These are phyloP conservation scores for Pyrenula aspistea DNA, from an alignment of 495 filamentous ascomycete genomes.

Conservation along the genomic window DNA sequence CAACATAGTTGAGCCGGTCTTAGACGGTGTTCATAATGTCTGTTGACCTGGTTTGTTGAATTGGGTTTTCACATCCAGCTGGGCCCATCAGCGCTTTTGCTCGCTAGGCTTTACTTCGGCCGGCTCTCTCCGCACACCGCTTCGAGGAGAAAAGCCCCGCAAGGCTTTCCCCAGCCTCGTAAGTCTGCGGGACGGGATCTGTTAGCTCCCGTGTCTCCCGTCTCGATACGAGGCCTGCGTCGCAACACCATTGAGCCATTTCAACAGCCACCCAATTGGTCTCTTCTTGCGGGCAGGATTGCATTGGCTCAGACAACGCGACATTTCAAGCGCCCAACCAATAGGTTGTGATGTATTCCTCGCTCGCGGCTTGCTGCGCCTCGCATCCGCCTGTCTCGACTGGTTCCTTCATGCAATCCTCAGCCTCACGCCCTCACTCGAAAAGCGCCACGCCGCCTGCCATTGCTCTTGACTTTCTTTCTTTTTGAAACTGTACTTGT, in stretches of 20 bases:
- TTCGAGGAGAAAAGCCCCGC: not conserved
- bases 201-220: not conserved
- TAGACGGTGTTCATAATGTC: not conserved
- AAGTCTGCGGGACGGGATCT: not conserved
- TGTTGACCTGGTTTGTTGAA: not conserved
- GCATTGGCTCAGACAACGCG: not conserved
- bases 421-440: not conserved
- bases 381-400: not conserved
- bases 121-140: not conserved
- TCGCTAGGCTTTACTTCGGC: not conserved
- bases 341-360: no score
- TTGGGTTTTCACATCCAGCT: not conserved
- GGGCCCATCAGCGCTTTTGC: not conserved
- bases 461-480: not conserved
- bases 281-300: not conserved
- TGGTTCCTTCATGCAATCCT: not conserved
- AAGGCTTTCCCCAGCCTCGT: not conserved
- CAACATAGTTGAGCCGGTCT: constrained; percentile 4
- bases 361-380: not conserved
- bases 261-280: not conserved
- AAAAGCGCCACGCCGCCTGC: not conserved
- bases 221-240: no score
- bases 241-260: no score
- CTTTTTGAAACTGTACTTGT: not conserved
- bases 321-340: no score